Percentiles rank a stretch among this genome's conserved stretches.
These are phyloP conservation scores for Boletellus emodensis DNA, from an alignment of 768 basidiomycete genomes.

Conservation along the genomic window DNA sequence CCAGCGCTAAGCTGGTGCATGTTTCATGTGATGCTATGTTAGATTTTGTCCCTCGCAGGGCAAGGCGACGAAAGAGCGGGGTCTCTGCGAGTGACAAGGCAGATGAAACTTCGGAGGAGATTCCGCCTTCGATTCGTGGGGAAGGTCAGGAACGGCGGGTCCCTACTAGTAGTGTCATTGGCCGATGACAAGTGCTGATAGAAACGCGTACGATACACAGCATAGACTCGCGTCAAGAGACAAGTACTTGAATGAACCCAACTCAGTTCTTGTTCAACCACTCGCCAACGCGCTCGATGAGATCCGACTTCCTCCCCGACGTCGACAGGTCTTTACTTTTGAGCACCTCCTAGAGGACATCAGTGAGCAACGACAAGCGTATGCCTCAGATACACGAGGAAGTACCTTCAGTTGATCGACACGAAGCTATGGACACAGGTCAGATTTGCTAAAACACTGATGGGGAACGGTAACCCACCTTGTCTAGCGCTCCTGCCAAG, in stretches of 20 bases:
- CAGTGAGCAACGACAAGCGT: background rate
- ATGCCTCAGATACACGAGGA: background rate
- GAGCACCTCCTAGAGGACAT: slow-evolving; percentile 56
- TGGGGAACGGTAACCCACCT: slow-evolving; percentile 44
- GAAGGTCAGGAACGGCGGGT: background rate
- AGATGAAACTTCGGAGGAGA: background rate
- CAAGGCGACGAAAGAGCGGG: background rate
- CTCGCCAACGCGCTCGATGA: slow-evolving; percentile 60
- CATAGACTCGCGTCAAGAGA: background rate
- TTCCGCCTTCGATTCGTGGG: background rate
- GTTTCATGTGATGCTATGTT: background rate
- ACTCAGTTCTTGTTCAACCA: slow-evolving; percentile 48
- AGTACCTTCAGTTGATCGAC: slow-evolving; percentile 77
- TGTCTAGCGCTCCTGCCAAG: slow-evolving; percentile 54
- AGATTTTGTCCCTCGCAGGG: background rate
- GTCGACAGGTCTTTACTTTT: slow-evolving; percentile 58
- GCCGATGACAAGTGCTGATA: background rate
- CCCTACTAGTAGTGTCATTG: background rate
- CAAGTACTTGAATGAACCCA: background rate
- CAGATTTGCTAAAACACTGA: slow-evolving; percentile 2
- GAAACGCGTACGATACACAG: background rate
- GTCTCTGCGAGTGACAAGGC: background rate
- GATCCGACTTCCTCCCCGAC: slow-evolving; percentile 70
- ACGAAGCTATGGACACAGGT: slow-evolving; percentile 47
- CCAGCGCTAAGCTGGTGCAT: background rate